Conservation (phyloP, 2,329 filamentous ascomycete genomes). For the Aspergillus sp. region DNA sequence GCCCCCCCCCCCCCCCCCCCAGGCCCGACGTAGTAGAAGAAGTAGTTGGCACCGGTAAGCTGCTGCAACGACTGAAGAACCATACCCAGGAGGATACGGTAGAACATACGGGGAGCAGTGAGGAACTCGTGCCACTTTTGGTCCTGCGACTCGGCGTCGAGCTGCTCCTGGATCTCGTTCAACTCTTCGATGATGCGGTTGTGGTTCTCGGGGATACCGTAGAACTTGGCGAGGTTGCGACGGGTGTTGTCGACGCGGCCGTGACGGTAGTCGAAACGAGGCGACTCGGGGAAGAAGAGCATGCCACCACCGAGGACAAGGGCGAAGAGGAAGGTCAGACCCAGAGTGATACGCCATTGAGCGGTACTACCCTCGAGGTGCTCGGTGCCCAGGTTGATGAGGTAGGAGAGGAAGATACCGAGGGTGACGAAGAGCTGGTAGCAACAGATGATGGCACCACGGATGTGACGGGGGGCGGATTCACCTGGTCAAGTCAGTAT, state of each 20-base stretch:
- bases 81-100: conserved; percentile 38
- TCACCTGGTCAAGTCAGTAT: conserved; percentile 32
- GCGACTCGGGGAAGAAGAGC: conserved; percentile 50
- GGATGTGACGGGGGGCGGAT: conserved; percentile 40
- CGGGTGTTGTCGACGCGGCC: conserved; percentile 48
- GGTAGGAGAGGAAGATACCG: conserved; percentile 41
- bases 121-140: conserved; percentile 38
- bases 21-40: conserved; percentile 55
- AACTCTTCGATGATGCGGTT: conserved; percentile 48
- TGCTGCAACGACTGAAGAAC: conserved; percentile 39
- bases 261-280: conserved; percentile 52
- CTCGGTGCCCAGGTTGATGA: conserved; percentile 41
- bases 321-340: conserved; percentile 53
- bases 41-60: conserved; percentile 41
- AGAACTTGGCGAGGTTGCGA: conserved; percentile 47
- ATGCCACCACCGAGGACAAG: conserved; percentile 51
- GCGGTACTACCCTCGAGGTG: conserved; percentile 30
- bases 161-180: conserved; percentile 50
- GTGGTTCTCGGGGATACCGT: conserved; percentile 50
- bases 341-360: conserved; percentile 48
- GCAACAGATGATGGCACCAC: conserved; percentile 41
- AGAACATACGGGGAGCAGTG: conserved; percentile 41
- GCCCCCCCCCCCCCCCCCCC: too few species aligned
- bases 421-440: conserved; percentile 45
- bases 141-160: conserved; percentile 45